Base-by-base conservation (phyloP, 2,329 filamentous ascomycete species). In the Blumeria graminis region DNA sequence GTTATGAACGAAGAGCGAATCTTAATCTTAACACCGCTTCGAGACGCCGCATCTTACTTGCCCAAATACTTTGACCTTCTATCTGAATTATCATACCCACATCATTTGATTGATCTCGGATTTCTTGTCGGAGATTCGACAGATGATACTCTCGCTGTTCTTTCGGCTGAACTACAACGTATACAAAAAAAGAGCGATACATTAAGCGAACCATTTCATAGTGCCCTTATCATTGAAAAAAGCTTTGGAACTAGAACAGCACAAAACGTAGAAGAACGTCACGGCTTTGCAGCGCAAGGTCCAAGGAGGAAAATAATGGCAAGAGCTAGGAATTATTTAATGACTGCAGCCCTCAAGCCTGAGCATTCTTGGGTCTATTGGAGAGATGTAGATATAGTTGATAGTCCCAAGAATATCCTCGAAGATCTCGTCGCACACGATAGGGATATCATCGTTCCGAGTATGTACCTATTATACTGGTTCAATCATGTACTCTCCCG, bases 361-460 rank as follows among this genome's bases (percentile, higher is more conserved):
- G 88, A 96, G 59, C 92, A 98, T 68, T 90, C 88, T 8, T 98
- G 92, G 92, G 89, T 96, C 8, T 96, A 95, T 69, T 98, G 92
- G 92, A 80, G 92, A 58, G 92, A 98, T 68, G 89, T 94, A 54
- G 92, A 98, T 69, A 95, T 98, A 63, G 81, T 86, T 51, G 89
- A 98, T 66, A 94, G 84, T 67, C 87, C 90, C 1, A 76, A 77
- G 60, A 82, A 78, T 65, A 93, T 98, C 59, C 74, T 98, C 36
- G 89, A 98, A 71, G 92, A 98, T 65, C 93, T 98, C 63, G 84
- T 94, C 64, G 86, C 86, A 18, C 92, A 96, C 65, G 86, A 98
- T 68, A 81, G 82, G 66, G 92, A 98, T 68, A 78, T 98, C 58
- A 72, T 98, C 57, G 90, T 96, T 63, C 92, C 92, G 0, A 98